phyloP scores from a whole-genome alignment of 805 yeast species.

The Yarrowia divulgata region DNA sequence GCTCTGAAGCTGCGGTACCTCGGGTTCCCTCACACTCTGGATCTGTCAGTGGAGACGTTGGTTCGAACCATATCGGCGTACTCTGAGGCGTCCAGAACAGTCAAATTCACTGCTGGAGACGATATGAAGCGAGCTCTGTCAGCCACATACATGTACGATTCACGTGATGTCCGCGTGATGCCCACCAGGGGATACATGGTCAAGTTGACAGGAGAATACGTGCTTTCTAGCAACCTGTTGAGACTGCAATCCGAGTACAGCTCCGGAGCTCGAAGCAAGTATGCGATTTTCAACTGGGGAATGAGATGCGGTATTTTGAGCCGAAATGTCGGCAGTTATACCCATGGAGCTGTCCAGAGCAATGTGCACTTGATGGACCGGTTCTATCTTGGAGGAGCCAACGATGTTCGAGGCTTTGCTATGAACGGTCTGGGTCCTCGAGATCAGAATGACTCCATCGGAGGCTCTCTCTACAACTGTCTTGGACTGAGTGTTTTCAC shows the following conservation, averaged over 20 bases:
- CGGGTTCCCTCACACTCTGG: conserved; percentile 54
- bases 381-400: conserved; percentile 82
- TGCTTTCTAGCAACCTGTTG: conserved; percentile 42
- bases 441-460: conserved; percentile 62
- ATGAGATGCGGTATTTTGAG: conserved; percentile 37
- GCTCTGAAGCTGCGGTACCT: conserved; percentile 49
- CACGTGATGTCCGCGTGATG: conserved; percentile 55
- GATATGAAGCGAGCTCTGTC: conserved; percentile 64
- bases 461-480: conserved; percentile 69
- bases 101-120: conserved; percentile 68
- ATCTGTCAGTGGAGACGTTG: conserved; percentile 67
- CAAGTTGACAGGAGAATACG: conserved; percentile 49
- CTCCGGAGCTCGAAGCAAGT: conserved; percentile 47
- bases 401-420: conserved; percentile 73
- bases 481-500: conserved; percentile 66
- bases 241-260: conserved; percentile 50
- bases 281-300: conserved; percentile 40
- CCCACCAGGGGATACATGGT: conserved; percentile 58
- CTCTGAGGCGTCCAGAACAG: conserved; percentile 58
- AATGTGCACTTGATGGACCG: conserved; percentile 72
- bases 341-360: conserved; percentile 13
- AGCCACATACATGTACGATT: conserved; percentile 55
- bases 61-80: conserved; percentile 55
- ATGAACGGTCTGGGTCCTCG: conserved; percentile 72
- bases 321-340: conserved; percentile 38